Evolutionary conservation across 768 basidiomycete species (phyloP).

Genomic region (Rhodotorula taiwanensis): DNA sequence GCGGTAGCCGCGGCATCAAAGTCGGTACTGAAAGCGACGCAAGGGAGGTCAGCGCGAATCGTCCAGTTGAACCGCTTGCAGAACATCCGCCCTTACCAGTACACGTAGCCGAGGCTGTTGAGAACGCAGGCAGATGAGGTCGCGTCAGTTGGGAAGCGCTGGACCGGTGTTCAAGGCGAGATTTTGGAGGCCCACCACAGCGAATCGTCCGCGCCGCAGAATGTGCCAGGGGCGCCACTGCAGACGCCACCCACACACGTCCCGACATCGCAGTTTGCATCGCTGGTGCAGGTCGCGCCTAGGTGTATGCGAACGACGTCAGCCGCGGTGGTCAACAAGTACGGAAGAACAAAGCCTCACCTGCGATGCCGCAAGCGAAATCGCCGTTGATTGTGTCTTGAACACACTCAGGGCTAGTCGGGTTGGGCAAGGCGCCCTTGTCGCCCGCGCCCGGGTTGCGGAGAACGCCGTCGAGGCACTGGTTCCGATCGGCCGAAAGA

Average conservation of each 20-base stretch:
- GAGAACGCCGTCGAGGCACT: constrained; percentile 10
- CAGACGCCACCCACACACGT: constrained; percentile 2
- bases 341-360: too few species aligned
- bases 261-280: constrained; percentile 22
- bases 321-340: too few species aligned
- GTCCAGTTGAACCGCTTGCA: too few species aligned
- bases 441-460: constrained; percentile 6
- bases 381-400: neutral
- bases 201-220: neutral
- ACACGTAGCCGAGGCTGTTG: constrained; percentile 8
- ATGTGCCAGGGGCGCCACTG: neutral
- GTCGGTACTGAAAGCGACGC: too few species aligned
- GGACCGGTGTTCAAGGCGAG: neutral
- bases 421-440: constrained; percentile 7
- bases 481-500: constrained; percentile 18
- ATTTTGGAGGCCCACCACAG: accelerated
- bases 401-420: constrained; percentile 7
- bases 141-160: constrained; percentile 8
- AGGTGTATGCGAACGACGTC: too few species aligned
- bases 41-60: too few species aligned
- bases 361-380: neutral
- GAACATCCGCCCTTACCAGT: too few species aligned
- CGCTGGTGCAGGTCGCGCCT: constrained; percentile 10
- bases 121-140: constrained; percentile 8
- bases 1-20: neutral